A percentile compares a stretch with the other conserved stretches of the same genome.
Conservation (phyloP, 1,284 basidiomycete species). For the Cryptococcus sp. region DNA sequence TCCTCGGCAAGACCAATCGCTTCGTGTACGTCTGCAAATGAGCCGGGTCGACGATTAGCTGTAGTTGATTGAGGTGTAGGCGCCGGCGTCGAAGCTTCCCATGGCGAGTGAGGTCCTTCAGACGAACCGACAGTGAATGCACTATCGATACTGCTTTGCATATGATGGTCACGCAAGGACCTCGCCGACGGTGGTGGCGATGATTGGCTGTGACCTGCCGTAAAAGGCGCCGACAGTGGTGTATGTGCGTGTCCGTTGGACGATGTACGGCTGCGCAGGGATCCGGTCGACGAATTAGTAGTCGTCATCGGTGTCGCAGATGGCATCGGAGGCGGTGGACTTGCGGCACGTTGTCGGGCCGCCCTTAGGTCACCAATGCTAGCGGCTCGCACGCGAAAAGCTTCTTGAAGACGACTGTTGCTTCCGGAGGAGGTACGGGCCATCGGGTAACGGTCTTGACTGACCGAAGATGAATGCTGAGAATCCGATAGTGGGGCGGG, state of each 20-base stretch:
- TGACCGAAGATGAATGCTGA: neutral
- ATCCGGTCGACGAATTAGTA: slow-evolving; percentile 15
- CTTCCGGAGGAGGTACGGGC: slow-evolving; percentile 10
- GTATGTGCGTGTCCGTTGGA: slow-evolving; percentile 16
- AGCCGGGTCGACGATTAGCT: slow-evolving; percentile 10
- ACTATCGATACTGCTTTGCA: slow-evolving; percentile 30
- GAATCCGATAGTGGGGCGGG: neutral
- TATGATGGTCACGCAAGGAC: slow-evolving; percentile 18
- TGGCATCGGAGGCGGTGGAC: slow-evolving; percentile 45
- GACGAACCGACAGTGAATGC: slow-evolving; percentile 21
- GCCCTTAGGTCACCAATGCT: slow-evolving; percentile 62
- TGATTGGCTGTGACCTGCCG: slow-evolving; percentile 22
- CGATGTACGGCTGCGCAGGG: slow-evolving; percentile 20
- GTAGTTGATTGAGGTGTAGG: slow-evolving; percentile 10
- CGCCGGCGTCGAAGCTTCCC: slow-evolving; percentile 17
- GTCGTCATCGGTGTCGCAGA: slow-evolving; percentile 18
- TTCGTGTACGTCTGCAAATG: slow-evolving; percentile 35
- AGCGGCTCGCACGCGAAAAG: slow-evolving; percentile 52
- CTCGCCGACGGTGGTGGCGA: slow-evolving; percentile 20
- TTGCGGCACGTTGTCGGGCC: slow-evolving; percentile 41
- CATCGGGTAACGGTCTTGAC: neutral
- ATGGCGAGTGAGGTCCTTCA: slow-evolving; percentile 17
- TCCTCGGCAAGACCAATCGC: slow-evolving; percentile 71
- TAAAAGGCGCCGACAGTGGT: slow-evolving; percentile 30
- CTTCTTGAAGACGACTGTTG: slow-evolving; percentile 33